These are phyloP conservation scores for Elongisporangium undulatum DNA, from an alignment of 352 stramenopile species.

Conservation along the genomic window DNA sequence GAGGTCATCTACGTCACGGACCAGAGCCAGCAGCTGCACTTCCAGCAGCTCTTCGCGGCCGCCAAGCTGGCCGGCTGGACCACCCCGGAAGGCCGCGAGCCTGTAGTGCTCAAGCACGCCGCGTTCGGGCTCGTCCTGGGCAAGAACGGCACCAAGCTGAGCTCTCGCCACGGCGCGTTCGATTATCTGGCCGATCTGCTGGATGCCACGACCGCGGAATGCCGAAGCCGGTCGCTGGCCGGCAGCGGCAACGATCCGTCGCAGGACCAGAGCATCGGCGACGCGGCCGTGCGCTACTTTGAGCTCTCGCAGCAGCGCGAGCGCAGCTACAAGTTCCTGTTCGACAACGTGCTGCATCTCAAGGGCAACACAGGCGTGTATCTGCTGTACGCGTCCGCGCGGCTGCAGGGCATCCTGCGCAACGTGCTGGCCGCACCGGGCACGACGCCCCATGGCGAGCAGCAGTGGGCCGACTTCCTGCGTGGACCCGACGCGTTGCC, in stretches of 20 bases:
- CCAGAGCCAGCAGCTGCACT: constrained; percentile 75
- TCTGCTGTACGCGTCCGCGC: constrained; percentile 74
- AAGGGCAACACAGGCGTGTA: constrained; percentile 86
- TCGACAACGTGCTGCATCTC: constrained; percentile 73
- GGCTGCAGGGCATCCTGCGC: constrained; percentile 69
- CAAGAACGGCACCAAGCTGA: constrained; percentile 74
- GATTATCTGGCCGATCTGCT: constrained; percentile 76
- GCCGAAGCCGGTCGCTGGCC: constrained; percentile 49
- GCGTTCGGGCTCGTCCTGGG: constrained; percentile 80
- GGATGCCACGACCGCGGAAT: constrained; percentile 57
- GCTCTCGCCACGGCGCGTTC: constrained; percentile 75
- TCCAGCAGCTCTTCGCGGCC: constrained; percentile 70
- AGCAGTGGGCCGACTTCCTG: constrained; percentile 23
- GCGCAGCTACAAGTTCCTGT: constrained; percentile 85
- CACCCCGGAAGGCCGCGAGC: constrained; percentile 13
- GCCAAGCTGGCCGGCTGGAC: constrained; percentile 51
- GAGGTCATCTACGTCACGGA: constrained; percentile 83
- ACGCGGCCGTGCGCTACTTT: constrained; percentile 80
- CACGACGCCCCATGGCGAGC: constrained; percentile 10
- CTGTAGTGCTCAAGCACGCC: constrained; percentile 61
- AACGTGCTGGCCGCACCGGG: constrained; percentile 32
- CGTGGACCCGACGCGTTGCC: constrained; percentile 17
- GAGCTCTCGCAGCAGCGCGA: constrained; percentile 80
- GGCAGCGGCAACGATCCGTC: constrained; percentile 15
- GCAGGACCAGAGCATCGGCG: constrained; percentile 57